Conservation (phyloP, 768 basidiomycete species). For the Xanthoconium stramineum region DNA sequence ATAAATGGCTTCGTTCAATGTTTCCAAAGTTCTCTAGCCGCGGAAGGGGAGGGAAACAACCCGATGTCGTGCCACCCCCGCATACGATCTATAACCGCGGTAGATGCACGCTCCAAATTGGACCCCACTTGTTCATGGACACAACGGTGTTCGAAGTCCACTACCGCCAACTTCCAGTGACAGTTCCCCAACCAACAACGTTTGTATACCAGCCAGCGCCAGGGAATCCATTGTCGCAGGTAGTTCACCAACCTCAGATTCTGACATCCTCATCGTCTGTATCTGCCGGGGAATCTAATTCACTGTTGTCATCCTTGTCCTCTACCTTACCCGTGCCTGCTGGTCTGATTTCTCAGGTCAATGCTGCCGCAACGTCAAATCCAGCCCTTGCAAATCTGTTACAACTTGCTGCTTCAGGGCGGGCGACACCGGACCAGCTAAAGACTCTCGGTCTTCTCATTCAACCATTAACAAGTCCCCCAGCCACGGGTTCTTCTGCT, state of each 20-base stretch:
- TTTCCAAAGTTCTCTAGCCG: constrained; percentile 74
- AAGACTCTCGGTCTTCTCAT: constrained; percentile 72
- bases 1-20: constrained; percentile 60
- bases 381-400: constrained; percentile 67
- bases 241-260: constrained; percentile 25
- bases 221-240: constrained; percentile 27
- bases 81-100: constrained; percentile 66
- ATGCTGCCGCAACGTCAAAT: constrained; percentile 60
- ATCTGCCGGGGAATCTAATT: constrained; percentile 32
- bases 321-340: constrained; percentile 52
- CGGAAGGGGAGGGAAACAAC: constrained; percentile 54
- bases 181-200: constrained; percentile 20
- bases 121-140: constrained; percentile 68
- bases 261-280: constrained; percentile 17
- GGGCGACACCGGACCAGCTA: constrained; percentile 60
- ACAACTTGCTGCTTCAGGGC: constrained; percentile 59
- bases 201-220: constrained; percentile 28
- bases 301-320: constrained; percentile 45
- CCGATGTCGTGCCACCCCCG: constrained; percentile 54
- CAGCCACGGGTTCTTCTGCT: constrained; percentile 1
- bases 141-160: constrained; percentile 73
- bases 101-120: constrained; percentile 67
- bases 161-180: constrained; percentile 45
- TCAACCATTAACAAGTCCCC: constrained; percentile 51
- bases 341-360: constrained; percentile 60